Evolutionary conservation across 805 yeast species (phyloP).

Genomic region (Wickerhamomyces bovis): DNA sequence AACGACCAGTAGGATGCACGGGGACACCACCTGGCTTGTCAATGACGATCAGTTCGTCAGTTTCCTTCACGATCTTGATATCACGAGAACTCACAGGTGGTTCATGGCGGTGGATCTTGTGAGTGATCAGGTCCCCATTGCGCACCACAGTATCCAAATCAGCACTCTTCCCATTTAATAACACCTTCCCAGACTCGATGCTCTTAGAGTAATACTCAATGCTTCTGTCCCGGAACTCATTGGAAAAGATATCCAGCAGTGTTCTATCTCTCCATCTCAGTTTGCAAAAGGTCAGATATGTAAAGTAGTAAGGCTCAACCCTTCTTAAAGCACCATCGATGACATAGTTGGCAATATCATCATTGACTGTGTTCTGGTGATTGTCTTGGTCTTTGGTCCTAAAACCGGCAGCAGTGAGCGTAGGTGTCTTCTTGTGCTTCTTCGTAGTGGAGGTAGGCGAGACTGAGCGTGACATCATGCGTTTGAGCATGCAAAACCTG

Average conservation of each 20-base stretch:
- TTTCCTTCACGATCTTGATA: conserved; percentile 39
- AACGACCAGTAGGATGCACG: conserved; percentile 90
- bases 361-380: conserved; percentile 14
- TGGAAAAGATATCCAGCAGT: conserved; percentile 70
- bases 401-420: conserved; percentile 10
- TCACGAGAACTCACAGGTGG: conserved; percentile 41
- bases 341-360: conserved; percentile 45
- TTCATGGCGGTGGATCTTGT: conserved; percentile 79
- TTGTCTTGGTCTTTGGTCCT: conserved; percentile 17
- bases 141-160: conserved; percentile 55
- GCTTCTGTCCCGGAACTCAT: conserved; percentile 79
- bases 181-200: conserved; percentile 60
- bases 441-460: not conserved
- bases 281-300: conserved; percentile 86
- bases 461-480: not conserved
- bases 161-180: conserved; percentile 64
- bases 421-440: not conserved
- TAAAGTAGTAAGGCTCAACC: conserved; percentile 81
- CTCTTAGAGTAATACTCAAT: conserved; percentile 56
- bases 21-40: conserved; percentile 96
- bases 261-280: conserved; percentile 85
- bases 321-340: conserved; percentile 60
- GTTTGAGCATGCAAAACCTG: not conserved
- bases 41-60: conserved; percentile 71
- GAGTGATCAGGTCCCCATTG: conserved; percentile 81